Conservation (phyloP, 2,329 filamentous ascomycete species). For the Calonectria multiphialidica region DNA sequence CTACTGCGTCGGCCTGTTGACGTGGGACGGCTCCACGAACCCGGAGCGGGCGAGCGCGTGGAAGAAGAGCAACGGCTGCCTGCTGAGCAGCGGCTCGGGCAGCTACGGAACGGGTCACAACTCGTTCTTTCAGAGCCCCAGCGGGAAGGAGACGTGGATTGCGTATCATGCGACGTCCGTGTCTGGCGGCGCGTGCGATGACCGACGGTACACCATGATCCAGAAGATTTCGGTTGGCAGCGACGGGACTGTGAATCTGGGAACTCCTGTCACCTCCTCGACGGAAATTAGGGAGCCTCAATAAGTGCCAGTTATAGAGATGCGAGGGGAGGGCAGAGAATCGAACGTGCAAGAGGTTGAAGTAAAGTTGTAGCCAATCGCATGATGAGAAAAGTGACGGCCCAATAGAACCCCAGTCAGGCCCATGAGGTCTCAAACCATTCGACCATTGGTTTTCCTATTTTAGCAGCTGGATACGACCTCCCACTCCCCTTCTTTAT, state of each 20-base stretch:
- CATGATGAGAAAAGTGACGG: slow-evolving; percentile 1
- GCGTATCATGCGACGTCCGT: slow-evolving; percentile 66
- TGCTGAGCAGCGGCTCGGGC: slow-evolving; percentile 64
- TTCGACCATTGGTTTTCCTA: background rate
- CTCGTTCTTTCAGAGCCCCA: slow-evolving; percentile 67
- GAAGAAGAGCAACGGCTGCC: slow-evolving; percentile 61
- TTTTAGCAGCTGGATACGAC: background rate
- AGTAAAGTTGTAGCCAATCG: background rate
- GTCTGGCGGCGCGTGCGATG: slow-evolving; percentile 61
- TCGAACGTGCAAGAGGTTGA: background rate
- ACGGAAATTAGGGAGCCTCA: slow-evolving; percentile 15
- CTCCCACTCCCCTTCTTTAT: background rate
- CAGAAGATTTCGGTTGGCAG: slow-evolving; percentile 61
- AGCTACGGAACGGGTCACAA: slow-evolving; percentile 69
- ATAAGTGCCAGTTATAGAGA: background rate
- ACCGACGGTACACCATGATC: slow-evolving; percentile 63
- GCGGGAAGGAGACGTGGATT: slow-evolving; percentile 65
- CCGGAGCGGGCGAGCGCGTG: slow-evolving; percentile 58
- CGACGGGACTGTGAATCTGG: slow-evolving; percentile 64
- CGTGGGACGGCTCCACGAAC: slow-evolving; percentile 61
- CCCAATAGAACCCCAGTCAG: background rate
- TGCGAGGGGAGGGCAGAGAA: background rate
- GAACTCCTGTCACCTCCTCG: slow-evolving; percentile 32
- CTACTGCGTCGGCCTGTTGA: slow-evolving; percentile 65
- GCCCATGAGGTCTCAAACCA: background rate